A percentile compares a stretch with the other conserved stretches of the same genome.
Evolutionary conservation across 2,329 filamentous ascomycete genomes (phyloP).

Genomic region (Fusarium scirpi): DNA sequence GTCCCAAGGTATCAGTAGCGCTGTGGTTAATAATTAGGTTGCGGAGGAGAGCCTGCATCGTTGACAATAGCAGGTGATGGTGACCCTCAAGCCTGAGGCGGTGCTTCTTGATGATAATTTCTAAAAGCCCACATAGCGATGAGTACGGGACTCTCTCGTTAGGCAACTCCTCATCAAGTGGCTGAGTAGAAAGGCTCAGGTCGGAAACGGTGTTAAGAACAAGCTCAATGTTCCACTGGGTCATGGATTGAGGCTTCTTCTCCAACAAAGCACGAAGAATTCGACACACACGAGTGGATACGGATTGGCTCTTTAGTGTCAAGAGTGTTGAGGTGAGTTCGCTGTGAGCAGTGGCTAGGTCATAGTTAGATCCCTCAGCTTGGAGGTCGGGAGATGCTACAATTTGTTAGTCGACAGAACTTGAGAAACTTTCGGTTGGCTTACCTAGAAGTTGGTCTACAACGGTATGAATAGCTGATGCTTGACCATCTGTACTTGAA

Average conservation of each 20-base stretch:
- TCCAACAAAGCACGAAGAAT: conserved; percentile 62
- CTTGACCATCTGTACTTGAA: conserved; percentile 54
- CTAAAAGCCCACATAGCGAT: conserved; percentile 65
- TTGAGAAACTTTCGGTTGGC: conserved; percentile 4
- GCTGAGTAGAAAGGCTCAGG: conserved; percentile 49
- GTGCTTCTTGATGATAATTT: conserved; percentile 69
- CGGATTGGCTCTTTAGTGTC: conserved; percentile 45
- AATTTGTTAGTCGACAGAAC: conserved; percentile 22
- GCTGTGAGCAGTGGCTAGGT: conserved; percentile 58
- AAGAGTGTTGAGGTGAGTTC: conserved; percentile 54
- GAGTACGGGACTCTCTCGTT: conserved; percentile 56
- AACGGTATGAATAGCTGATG: conserved; percentile 59
- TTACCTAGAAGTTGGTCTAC: conserved; percentile 56
- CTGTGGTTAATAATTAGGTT: conserved; percentile 59
- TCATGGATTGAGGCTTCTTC: conserved; percentile 62
- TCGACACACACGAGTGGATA: conserved; percentile 56
- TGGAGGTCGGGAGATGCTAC: conserved; percentile 49
- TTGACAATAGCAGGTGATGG: conserved; percentile 67
- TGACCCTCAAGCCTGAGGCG: conserved; percentile 71
- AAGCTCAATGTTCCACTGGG: conserved; percentile 69
- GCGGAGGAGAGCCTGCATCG: conserved; percentile 67
- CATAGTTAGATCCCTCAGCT: conserved; percentile 49
- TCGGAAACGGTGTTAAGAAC: conserved; percentile 61
- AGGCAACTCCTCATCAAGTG: conserved; percentile 35
- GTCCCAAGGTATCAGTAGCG: conserved; percentile 32